Percentiles rank a stretch among this genome's conserved stretches.
Conservation (phyloP, 768 basidiomycete genomes). For the Paxillus involutus region DNA sequence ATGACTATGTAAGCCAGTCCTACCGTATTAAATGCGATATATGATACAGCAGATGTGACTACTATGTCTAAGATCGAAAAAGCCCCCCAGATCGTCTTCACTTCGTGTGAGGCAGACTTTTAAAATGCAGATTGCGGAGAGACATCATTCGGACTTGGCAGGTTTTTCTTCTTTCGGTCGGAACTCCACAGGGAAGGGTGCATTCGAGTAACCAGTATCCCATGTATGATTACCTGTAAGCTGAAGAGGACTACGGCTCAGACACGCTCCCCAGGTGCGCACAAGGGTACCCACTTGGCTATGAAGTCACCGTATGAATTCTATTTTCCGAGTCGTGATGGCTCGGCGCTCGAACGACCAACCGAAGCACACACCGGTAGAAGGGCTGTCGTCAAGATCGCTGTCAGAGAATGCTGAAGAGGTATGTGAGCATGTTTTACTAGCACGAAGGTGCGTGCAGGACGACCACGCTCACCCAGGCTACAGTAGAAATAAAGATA, state of each 20-base stretch:
- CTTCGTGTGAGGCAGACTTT: too few species aligned
- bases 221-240: background rate
- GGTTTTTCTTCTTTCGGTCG: too few species aligned
- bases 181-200: background rate
- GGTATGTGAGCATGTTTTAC: background rate
- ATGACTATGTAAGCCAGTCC: too few species aligned
- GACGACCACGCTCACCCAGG: background rate
- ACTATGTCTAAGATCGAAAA: too few species aligned
- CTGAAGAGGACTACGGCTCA: background rate
- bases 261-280: background rate
- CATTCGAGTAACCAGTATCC: background rate
- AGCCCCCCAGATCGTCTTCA: too few species aligned
- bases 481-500: background rate
- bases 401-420: background rate
- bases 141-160: too few species aligned
- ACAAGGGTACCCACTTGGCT: background rate
- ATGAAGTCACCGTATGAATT: background rate
- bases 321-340: background rate
- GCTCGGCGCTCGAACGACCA: background rate
- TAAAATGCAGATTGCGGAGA: too few species aligned
- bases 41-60: too few species aligned
- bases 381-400: background rate
- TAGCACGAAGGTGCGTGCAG: too few species aligned
- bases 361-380: too few species aligned
- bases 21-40: too few species aligned